Evolutionary conservation across 306 rosid species (phyloP), one percentile per base, ranked within the genome.

Genomic region (Dalbergia cochinchinensis): DNA sequence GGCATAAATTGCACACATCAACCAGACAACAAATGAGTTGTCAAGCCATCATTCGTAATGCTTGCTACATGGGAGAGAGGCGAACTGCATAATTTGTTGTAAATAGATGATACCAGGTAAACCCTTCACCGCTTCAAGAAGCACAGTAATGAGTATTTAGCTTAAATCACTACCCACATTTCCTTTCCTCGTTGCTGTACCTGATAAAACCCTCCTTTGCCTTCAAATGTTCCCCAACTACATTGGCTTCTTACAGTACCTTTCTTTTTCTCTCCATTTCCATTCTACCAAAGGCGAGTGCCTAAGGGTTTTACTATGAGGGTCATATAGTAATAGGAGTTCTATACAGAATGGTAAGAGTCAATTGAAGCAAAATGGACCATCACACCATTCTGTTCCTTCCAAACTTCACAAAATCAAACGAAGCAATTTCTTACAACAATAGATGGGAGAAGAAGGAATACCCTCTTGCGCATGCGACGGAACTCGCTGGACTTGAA

Each of bases 401-500:
- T 74, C 81, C 85, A 5, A 15, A 41, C 53, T 41, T 60, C 54
- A 60, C 16, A 47, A 74, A 74, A 31, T 9, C 19, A 45, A 66
- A 4, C n/a, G 0, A 66, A 44, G 7, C 59, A 55, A 61, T 31
- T 22, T 42, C 41, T 34, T 0, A 31, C 54, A 61, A 42, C 8
- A 53, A 5, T 11, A 18, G n/a, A 22, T 26, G 31, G 45, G 19
- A 50, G 16, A 61, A 63, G 4, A 42, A 47, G 45, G 14, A 70
- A 44, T 87, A 95, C 99, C 93, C 86, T 89, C 84, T 90, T 95
- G 81, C 96, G 98, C 99, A 93, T 91, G 63, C 87, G 87, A 48
- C 87, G 63, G 84, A 95, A 95, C 19, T 95, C 97, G 67, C 97
- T 95, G 83, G 98, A 67, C 76, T 88, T 93, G 83, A 93, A 91